Evolutionary conservation across 352 stramenopile species (phyloP), one percentile per base, ranked within the genome.

Genomic region (Globisporangium heterothallicum): DNA sequence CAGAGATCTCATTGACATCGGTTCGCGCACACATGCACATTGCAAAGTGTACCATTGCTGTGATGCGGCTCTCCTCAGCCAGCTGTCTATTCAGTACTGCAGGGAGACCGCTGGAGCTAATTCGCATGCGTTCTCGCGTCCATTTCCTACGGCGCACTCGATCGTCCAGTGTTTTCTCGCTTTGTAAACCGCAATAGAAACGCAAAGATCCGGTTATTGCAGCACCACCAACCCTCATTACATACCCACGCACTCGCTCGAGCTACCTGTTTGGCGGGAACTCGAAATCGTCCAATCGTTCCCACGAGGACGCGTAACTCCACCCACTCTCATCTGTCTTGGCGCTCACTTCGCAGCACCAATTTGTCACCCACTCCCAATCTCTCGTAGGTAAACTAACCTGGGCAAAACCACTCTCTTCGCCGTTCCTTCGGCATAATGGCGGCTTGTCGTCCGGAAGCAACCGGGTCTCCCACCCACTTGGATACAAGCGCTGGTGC

Each of bases 281-380:
- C 12, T 64, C 36, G 2, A 48, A 24, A 41, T 76, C 56, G 12
- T 36, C 45, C 40, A 74, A 47, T 21, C 78, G 54, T n/a, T 64
- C 46, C 50, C 59, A 67, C 0, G 64, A 73, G 3, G 59, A 21
- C 8, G 66, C 78, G 41, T 89, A 89, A 8, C 48, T 58, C 78
- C 78, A 89, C 16, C 78, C 78, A 49, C 65, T 61, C 41, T 63
- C 49, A 41, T 89, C 78, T 25, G 71, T 89, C 21, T 67, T 59
- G 14, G 54, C 56, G 36, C 69, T 51, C 6, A 89, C 50, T 47
- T 81, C 67, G 14, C 63, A 60, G 1, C 36, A 27, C 75, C 78
- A 89, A 41, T 73, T 61, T 10, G 62, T 74, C 21, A 84, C 64
- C 78, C 78, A 89, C 54, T 75, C 57, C 78, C 78, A 89, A 42